Base-by-base conservation (phyloP, 306 rosid species). In the Delonix regia region DNA sequence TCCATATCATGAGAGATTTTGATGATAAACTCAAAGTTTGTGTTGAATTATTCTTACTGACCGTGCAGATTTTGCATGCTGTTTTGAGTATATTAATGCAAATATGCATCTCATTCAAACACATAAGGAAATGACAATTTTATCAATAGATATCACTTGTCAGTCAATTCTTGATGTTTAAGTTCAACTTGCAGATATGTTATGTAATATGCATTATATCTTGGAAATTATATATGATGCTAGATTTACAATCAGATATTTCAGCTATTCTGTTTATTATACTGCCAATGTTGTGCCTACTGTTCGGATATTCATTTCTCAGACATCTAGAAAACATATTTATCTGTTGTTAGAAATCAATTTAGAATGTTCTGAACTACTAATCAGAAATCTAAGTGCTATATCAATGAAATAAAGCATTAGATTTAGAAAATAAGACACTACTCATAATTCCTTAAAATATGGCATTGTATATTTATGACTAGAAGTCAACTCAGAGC, bases 101-200 rank as follows among this genome's bases (percentile, higher is more conserved):
- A 49, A 78, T 70, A n/a, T 24, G 44, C 24, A 21, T 24, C 15
- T 41, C 6, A 25, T 16, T 69, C 27, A 60, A 78, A 33, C 61
- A 68, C 25, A n/a, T 13, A 28, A 13, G 27, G 25, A 45, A 30
- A 34, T 24, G 18, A 67, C 48, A 30, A 9, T 65, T 64, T 41
- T 42, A 11, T 73, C 27, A 5, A 53, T 75, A 9, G 63, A 60
- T 77, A 13, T 36, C 25, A 45, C 47, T 36, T n/a, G n/a, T 33
- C 4, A 19, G 68, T 38, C 69, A 78, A n/a, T 55, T 69, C 39
- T 36, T 22, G 72, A 60, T 25, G 55, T 21, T 44, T 65, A 61
- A 39, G 53, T 85, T 63, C 69, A 63, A 63, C 13, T 62, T 62
- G 7, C 22, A 33, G 16, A 30, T 45, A 63, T 63, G 14, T 34